Evolutionary conservation across 495 filamentous ascomycete species (phyloP).

Genomic region (Penicillium taxi): DNA sequence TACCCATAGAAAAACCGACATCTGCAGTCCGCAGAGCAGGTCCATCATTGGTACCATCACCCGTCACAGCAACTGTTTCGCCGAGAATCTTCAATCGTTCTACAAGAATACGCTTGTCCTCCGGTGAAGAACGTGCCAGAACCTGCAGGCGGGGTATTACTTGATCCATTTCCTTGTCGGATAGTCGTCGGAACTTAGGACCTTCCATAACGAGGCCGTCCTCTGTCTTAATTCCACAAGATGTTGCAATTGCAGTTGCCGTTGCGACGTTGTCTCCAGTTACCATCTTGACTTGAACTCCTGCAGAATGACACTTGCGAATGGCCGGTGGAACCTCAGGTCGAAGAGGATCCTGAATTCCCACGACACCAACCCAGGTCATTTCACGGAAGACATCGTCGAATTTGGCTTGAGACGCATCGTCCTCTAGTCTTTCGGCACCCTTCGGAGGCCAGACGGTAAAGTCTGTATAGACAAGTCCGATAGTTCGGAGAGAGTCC

Average conservation of each 20-base stretch:
- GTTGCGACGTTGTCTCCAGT: conserved; percentile 79
- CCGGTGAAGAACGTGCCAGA: conserved; percentile 76
- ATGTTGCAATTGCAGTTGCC: conserved; percentile 70
- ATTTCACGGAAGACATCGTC: conserved; percentile 50
- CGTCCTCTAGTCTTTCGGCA: conserved; percentile 39
- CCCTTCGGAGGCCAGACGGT: conserved; percentile 51
- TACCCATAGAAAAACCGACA: conserved; percentile 90
- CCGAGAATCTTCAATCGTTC: conserved; percentile 63
- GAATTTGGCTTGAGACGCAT: conserved; percentile 45
- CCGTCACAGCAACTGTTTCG: conserved; percentile 80
- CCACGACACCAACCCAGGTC: conserved; percentile 55
- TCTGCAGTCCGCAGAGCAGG: conserved; percentile 80
- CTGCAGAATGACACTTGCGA: conserved; percentile 61
- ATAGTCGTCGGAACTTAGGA: conserved; percentile 71
- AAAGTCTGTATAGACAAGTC: conserved; percentile 56
- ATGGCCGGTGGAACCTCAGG: conserved; percentile 73
- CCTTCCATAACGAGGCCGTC: conserved; percentile 75
- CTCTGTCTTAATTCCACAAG: conserved; percentile 76
- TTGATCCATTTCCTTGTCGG: conserved; percentile 59
- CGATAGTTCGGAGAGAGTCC: conserved; percentile 56
- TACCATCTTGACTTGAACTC: conserved; percentile 84
- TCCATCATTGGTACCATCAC: conserved; percentile 86
- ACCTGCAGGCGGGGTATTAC: conserved; percentile 72
- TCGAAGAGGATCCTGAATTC: conserved; percentile 61
- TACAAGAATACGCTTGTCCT: conserved; percentile 79